A percentile compares a stretch with the other conserved stretches of the same genome.
phyloP scores from a whole-genome alignment of 305 asterid species.

The Andrographis paniculata region DNA sequence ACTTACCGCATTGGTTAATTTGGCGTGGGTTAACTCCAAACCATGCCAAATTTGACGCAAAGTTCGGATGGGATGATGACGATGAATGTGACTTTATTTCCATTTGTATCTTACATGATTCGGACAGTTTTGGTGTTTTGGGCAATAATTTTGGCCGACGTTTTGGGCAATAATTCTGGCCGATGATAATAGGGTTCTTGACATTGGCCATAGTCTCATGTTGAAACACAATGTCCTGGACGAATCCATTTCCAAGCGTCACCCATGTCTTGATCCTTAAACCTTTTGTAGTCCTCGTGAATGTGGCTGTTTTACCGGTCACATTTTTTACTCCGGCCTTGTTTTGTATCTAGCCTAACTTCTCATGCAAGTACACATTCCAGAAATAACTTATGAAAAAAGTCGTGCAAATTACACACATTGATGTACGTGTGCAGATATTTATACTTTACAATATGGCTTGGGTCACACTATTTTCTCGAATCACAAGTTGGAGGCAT shows the following conservation, averaged over 20 bases:
- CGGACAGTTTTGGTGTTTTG: constrained; percentile 35
- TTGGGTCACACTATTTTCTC: constrained; percentile 56
- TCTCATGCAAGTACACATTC: too few relatives aligned
- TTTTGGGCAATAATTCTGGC: constrained; percentile 59
- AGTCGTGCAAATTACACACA: too few relatives aligned
- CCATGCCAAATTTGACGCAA: too few relatives aligned
- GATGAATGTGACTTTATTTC: too few relatives aligned
- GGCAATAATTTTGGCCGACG: too few relatives aligned
- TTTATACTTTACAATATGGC: constrained; percentile 74
- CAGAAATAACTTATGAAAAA: too few relatives aligned
- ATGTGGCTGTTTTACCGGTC: constrained; percentile 40
- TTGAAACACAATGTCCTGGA: constrained; percentile 32
- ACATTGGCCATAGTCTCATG: constrained; percentile 37
- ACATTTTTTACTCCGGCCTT: constrained; percentile 63
- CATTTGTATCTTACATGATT: too few relatives aligned
- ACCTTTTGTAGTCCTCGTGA: constrained; percentile 51
- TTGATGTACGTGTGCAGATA: too few relatives aligned
- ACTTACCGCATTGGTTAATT: too few relatives aligned
- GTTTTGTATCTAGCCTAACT: constrained; percentile 41
- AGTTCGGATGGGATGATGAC: too few relatives aligned
- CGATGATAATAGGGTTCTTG: constrained; percentile 41
- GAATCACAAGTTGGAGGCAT: constrained; percentile 40
- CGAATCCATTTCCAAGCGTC: constrained; percentile 62
- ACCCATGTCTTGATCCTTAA: constrained; percentile 67
- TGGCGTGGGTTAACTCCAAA: too few relatives aligned